phyloP scores from a whole-genome alignment of 257 asterid species.

The Solanum rostratum region DNA sequence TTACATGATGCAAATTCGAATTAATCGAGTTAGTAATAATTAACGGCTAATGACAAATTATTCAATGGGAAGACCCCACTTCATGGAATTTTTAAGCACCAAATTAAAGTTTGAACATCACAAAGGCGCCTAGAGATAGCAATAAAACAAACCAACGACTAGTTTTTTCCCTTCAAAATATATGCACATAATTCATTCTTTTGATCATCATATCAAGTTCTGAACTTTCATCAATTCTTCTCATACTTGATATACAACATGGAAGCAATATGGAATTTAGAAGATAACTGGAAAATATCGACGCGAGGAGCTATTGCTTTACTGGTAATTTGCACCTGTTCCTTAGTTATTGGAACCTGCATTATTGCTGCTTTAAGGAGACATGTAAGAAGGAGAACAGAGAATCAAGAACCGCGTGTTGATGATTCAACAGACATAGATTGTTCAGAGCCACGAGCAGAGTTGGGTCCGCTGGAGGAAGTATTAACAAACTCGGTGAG shows the following conservation, averaged over 20 bases:
- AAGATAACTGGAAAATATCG: constrained; percentile 52
- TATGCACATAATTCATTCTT: neutral
- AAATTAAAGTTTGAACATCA: neutral
- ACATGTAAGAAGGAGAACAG: constrained; percentile 7
- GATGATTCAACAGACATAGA: neutral
- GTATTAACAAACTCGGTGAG: constrained; percentile 28
- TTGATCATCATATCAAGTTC: neutral
- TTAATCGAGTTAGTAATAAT: neutral
- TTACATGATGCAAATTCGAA: too few relatives aligned
- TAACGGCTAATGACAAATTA: constrained; percentile 10
- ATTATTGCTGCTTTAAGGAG: constrained; percentile 6
- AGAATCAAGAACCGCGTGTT: constrained; percentile 26
- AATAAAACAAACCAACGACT: neutral
- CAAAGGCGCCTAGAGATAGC: neutral
- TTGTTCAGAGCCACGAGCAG: neutral
- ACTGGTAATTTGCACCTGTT: constrained; percentile 28
- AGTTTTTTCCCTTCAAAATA: neutral
- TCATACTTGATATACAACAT: constrained; percentile 7
- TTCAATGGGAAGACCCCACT: constrained; percentile 5
- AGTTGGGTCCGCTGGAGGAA: constrained; percentile 15
- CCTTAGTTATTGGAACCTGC: constrained; percentile 23
- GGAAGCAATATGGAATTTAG: constrained; percentile 60
- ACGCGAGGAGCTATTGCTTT: constrained; percentile 35
- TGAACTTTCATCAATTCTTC: neutral
- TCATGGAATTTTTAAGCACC: neutral